Percentiles rank a stretch among this genome's conserved stretches.
Evolutionary conservation across 1,284 basidiomycete genomes (phyloP).

Genomic region (Naganishia sp.): DNA sequence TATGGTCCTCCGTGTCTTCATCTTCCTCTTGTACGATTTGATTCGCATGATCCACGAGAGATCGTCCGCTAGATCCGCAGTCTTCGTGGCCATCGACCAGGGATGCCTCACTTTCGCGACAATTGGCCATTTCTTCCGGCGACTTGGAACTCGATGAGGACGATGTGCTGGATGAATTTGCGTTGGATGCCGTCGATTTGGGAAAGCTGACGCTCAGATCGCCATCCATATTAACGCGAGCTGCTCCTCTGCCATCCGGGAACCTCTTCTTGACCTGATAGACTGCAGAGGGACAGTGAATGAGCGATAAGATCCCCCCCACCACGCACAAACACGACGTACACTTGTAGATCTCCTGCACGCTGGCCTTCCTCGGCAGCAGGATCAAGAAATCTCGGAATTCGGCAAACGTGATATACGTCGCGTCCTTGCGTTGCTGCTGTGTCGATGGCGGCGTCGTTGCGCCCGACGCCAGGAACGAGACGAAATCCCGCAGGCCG

Average conservation of each 20-base stretch:
- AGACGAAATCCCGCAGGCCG: constrained; percentile 75
- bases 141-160: constrained; percentile 6
- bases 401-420: constrained; percentile 71
- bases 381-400: constrained; percentile 88
- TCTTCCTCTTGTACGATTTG: constrained; percentile 58
- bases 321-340: constrained; percentile 37
- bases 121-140: constrained; percentile 36
- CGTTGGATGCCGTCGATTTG: constrained; percentile 36
- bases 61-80: constrained; percentile 43
- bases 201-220: constrained; percentile 53
- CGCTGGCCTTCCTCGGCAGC: constrained; percentile 74
- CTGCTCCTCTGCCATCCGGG: constrained; percentile 72
- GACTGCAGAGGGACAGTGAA: constrained; percentile 36
- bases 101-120: constrained; percentile 38
- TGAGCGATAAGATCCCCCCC: background rate
- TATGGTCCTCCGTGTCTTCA: constrained; percentile 64
- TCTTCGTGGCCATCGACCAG: constrained; percentile 52
- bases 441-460: constrained; percentile 56
- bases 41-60: constrained; percentile 46
- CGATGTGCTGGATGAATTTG: constrained; percentile 1
- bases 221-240: constrained; percentile 85
- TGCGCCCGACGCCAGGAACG: constrained; percentile 64
- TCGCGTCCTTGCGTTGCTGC: constrained; percentile 36
- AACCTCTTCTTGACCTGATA: constrained; percentile 74
- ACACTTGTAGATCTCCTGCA: constrained; percentile 76